phyloP scores from a whole-genome alignment of 192 early-diverging fungal species.

The Diversispora eburnea region DNA sequence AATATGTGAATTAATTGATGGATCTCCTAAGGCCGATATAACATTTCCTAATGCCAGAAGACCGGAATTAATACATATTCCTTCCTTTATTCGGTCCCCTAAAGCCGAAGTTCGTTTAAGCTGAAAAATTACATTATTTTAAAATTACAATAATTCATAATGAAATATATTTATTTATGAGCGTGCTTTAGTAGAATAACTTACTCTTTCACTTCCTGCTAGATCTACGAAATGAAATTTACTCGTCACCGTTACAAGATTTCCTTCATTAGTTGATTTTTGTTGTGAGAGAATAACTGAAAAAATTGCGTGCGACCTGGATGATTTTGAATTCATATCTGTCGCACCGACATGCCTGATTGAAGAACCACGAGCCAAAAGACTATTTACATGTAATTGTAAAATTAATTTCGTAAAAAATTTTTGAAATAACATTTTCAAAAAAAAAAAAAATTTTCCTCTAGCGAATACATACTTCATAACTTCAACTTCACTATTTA shows the following conservation, averaged over 20 bases:
- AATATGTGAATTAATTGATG: slow-evolving; percentile 62
- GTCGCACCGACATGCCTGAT: slow-evolving; percentile 87
- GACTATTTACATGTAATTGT: slow-evolving; percentile 18
- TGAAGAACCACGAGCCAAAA: slow-evolving; percentile 66
- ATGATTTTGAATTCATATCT: slow-evolving; percentile 94
- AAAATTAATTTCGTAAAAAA: slow-evolving; percentile 13
- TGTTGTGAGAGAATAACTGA: slow-evolving; percentile 82
- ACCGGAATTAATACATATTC: slow-evolving; percentile 95
- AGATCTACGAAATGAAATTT: slow-evolving; percentile 99
- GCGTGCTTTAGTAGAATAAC: not conserved
- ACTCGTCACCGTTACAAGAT: slow-evolving; percentile 64
- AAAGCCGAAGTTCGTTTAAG: slow-evolving; percentile 90
- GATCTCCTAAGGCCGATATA: slow-evolving; percentile 90
- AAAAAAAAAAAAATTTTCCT: not conserved
- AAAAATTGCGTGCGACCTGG: slow-evolving; percentile 96
- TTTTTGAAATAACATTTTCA: not conserved
- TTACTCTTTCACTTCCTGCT: slow-evolving; percentile 87
- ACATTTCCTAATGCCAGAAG: slow-evolving; percentile 95
- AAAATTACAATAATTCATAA: not conserved
- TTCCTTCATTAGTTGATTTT: slow-evolving; percentile 52
- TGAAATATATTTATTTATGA: not conserved
- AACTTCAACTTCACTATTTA: slow-evolving; percentile 65
- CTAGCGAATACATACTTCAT: slow-evolving; percentile 52
- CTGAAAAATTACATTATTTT: slow-evolving; percentile 17
- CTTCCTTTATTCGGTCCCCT: slow-evolving; percentile 90